Percentiles rank a stretch among this genome's conserved stretches.
Conservation (phyloP, 2,329 filamentous ascomycete genomes). For the Microsporum canis region DNA sequence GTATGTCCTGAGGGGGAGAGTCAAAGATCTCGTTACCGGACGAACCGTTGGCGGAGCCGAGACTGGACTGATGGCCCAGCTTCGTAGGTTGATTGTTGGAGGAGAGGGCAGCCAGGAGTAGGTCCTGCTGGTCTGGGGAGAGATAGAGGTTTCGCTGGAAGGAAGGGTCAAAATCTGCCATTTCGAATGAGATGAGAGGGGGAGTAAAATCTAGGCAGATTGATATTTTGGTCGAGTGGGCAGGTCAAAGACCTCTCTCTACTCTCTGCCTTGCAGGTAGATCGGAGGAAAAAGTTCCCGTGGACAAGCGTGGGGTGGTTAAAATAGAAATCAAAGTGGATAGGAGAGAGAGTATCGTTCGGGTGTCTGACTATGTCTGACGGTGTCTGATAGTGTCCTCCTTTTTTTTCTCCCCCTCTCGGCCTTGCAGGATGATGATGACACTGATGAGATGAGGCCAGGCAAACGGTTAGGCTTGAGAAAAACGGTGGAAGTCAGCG, state of each 20-base stretch:
- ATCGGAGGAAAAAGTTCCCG: not conserved
- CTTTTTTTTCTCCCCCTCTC: not conserved
- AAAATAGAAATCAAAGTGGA: not conserved
- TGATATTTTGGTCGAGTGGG: not conserved
- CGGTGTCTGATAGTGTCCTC: not conserved
- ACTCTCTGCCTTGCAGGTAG: not conserved
- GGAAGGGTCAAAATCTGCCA: conserved; percentile 31
- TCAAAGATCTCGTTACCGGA: conserved; percentile 21
- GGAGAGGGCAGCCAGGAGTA: conserved; percentile 64
- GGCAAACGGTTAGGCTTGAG: not conserved
- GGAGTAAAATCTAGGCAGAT: not conserved
- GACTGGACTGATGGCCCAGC: conserved; percentile 18
- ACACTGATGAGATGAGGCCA: not conserved
- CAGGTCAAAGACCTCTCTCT: not conserved
- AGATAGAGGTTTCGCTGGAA: conserved; percentile 52
- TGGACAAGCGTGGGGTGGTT: not conserved
- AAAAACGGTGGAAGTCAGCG: not conserved
- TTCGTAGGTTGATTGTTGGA: conserved; percentile 47
- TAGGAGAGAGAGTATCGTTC: not conserved
- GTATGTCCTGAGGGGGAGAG: conserved; percentile 24
- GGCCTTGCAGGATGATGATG: not conserved
- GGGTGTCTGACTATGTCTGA: not conserved
- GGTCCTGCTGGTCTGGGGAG: conserved; percentile 63
- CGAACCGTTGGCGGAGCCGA: conserved; percentile 8
- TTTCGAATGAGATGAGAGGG: conserved; percentile 13